Evolutionary conservation across 2,329 filamentous ascomycete genomes (phyloP).

Genomic region (Clarireedia monteithiana): DNA sequence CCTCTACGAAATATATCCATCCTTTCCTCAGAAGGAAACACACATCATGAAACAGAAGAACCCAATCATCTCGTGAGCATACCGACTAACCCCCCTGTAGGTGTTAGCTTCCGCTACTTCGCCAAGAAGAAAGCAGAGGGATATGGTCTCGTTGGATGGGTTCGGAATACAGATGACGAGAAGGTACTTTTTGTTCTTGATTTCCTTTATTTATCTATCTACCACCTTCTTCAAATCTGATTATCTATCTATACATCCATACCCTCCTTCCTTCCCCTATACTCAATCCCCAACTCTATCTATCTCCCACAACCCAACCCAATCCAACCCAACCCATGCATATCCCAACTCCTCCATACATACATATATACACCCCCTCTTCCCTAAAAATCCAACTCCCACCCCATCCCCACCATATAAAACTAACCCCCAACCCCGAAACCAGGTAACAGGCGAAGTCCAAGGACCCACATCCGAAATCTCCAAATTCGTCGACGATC

Average conservation of each 20-base stretch:
- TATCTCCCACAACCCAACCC: too few relatives aligned
- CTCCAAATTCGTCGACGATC: conserved; percentile 61
- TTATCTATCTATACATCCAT: not conserved
- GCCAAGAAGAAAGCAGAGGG: conserved; percentile 44
- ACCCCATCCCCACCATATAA: too few relatives aligned
- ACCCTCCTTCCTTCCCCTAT: not conserved
- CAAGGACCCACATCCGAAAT: conserved; percentile 65
- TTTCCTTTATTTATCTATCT: not conserved
- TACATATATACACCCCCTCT: too few relatives aligned
- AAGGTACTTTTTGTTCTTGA: conserved; percentile 35
- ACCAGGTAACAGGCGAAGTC: conserved; percentile 79
- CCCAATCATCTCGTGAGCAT: not conserved
- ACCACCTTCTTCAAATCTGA: not conserved
- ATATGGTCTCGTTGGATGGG: conserved; percentile 51
- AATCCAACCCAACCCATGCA: too few relatives aligned
- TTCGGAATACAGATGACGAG: conserved; percentile 48
- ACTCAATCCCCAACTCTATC: too few relatives aligned
- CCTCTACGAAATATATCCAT: not conserved
- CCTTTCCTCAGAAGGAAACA: not conserved
- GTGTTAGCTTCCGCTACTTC: conserved; percentile 34
- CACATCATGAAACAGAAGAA: too few relatives aligned
- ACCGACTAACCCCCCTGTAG: not conserved
- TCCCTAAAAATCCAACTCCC: too few relatives aligned
- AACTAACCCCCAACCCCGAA: not conserved
- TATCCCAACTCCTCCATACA: too few relatives aligned